Conservation (phyloP, 2,329 filamentous ascomycete genomes). For the Cercospora sp. region DNA sequence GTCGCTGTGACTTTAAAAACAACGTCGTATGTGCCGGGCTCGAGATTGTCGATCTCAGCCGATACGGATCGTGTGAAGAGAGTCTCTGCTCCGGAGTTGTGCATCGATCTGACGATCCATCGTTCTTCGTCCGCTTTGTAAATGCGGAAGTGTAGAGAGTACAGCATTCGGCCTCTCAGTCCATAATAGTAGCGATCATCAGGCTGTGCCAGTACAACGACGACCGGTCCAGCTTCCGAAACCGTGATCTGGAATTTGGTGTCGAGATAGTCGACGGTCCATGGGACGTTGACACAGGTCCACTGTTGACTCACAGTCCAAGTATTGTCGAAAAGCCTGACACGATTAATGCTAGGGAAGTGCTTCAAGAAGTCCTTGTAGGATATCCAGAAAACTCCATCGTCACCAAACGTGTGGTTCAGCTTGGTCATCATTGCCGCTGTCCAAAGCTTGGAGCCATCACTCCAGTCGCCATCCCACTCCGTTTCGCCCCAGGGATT, state of each 20-base stretch:
- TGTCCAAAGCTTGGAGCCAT: conserved; percentile 83
- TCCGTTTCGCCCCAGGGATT: conserved; percentile 82
- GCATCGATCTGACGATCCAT: conserved; percentile 37
- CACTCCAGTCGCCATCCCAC: conserved; percentile 80
- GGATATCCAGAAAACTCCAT: conserved; percentile 59
- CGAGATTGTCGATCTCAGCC: conserved; percentile 68
- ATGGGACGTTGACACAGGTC: conserved; percentile 61
- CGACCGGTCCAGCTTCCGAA: conserved; percentile 53
- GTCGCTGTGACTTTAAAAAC: conserved; percentile 72
- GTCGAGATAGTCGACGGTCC: conserved; percentile 61
- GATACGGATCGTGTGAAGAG: conserved; percentile 73
- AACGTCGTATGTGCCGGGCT: conserved; percentile 73
- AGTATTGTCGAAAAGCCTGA: conserved; percentile 61
- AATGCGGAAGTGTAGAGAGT: conserved; percentile 59
- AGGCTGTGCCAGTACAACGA: conserved; percentile 61
- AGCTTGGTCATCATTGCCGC: conserved; percentile 73
- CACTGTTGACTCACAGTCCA: conserved; percentile 63
- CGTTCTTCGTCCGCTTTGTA: conserved; percentile 49
- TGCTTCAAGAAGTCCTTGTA: conserved; percentile 60
- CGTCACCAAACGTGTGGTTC: conserved; percentile 36
- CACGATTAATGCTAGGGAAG: conserved; percentile 55
- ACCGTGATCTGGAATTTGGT: conserved; percentile 60
- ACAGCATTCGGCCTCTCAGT: conserved; percentile 58
- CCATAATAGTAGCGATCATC: conserved; percentile 63
- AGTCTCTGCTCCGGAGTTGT: conserved; percentile 48